Conservation (phyloP, 495 filamentous ascomycete genomes). For the Aspergillus diversus region DNA sequence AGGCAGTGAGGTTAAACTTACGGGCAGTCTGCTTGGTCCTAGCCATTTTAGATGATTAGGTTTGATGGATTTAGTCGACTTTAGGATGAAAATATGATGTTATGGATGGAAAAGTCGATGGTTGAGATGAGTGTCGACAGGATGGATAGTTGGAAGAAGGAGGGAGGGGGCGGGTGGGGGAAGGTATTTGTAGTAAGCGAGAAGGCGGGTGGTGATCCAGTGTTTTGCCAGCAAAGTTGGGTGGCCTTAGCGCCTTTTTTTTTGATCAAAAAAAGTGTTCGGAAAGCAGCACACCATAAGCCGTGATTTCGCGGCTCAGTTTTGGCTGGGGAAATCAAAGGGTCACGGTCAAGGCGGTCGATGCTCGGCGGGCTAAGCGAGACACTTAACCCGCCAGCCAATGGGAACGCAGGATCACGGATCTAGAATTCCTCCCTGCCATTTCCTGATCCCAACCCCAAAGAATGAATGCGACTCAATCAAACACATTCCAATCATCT, state of each 20-base stretch:
- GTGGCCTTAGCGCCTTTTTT: conserved; percentile 30
- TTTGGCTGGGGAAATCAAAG: conserved; percentile 40
- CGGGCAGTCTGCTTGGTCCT: conserved; percentile 99
- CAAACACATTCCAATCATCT: conserved; percentile 20
- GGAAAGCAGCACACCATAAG: conserved; percentile 45
- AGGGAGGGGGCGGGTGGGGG: conserved; percentile 54
- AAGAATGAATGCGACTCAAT: conserved; percentile 24
- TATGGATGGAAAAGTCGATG: conserved; percentile 44
- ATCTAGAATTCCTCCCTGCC: conserved; percentile 37
- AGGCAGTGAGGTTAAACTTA: conserved; percentile 54
- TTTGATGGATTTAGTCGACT: conserved; percentile 51
- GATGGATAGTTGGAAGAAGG: conserved; percentile 51
- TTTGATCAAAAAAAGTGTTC: conserved; percentile 41
- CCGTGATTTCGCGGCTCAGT: conserved; percentile 35
- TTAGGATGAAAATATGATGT: conserved; percentile 55
- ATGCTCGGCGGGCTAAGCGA: conserved; percentile 42
- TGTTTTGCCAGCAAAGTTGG: conserved; percentile 28
- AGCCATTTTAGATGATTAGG: conserved; percentile 72
- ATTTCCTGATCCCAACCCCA: conserved; percentile 45
- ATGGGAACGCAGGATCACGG: conserved; percentile 47
- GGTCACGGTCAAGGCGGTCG: conserved; percentile 23
- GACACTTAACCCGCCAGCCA: conserved; percentile 34
- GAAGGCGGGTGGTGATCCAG: conserved; percentile 48
- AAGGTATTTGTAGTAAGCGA: conserved; percentile 54
- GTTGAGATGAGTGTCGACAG: conserved; percentile 31